Evolutionary conservation across 768 basidiomycete genomes (phyloP).

Genomic region (Podaxis sp.): DNA sequence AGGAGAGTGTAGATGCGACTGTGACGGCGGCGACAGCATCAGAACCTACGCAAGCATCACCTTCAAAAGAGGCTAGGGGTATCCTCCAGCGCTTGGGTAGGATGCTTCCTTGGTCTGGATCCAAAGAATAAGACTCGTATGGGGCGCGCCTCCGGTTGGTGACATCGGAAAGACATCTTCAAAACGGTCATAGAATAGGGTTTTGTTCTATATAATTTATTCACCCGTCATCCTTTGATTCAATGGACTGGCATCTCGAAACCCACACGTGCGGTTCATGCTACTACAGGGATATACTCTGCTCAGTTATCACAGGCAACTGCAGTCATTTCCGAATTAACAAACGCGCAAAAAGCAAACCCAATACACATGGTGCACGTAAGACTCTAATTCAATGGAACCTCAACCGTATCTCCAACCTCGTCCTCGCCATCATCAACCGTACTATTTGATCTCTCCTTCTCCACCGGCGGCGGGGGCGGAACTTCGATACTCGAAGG

Average conservation of each 20-base stretch:
- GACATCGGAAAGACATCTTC: conserved; percentile 22
- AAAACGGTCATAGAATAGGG: not conserved
- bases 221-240: too few relatives aligned
- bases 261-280: too few relatives aligned
- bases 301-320: too few relatives aligned
- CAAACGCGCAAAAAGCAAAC: too few relatives aligned
- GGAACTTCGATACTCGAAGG: conserved; percentile 75
- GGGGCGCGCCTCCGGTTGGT: conserved; percentile 73
- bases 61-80: conserved; percentile 32
- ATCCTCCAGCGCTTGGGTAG: conserved; percentile 45
- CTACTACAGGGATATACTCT: too few relatives aligned
- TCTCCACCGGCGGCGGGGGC: conserved; percentile 77
- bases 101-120: conserved; percentile 52
- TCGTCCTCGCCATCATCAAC: conserved; percentile 67
- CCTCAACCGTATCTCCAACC: conserved; percentile 77
- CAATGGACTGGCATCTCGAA: too few relatives aligned
- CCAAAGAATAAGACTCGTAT: conserved; percentile 64
- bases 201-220: too few relatives aligned
- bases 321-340: too few relatives aligned
- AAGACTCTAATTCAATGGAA: conserved; percentile 47
- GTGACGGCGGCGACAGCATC: too few relatives aligned
- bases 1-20: not conserved
- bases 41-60: not conserved
- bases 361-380: not conserved
- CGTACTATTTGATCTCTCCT: conserved; percentile 48